Evolutionary conservation across 1,284 basidiomycete species (phyloP), one percentile per base, ranked within the genome.

Genomic region (Ustilago trichophora): DNA sequence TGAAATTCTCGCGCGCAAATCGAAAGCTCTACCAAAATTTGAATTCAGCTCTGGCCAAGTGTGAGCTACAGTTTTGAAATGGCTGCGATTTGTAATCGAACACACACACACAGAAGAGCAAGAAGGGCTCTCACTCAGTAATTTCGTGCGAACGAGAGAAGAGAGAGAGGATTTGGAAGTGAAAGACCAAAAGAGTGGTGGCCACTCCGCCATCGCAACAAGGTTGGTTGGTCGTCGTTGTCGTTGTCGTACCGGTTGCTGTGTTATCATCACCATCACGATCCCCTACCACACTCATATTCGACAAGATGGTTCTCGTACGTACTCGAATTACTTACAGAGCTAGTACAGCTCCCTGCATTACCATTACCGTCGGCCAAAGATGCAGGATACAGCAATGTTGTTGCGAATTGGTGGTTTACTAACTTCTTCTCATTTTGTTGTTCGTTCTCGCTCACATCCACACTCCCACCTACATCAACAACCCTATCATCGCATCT

Each of bases 281-380:
- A 41, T 33, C 43, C 35, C 46, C 34, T 8, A 12, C 12, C 15
- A 9, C 35, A 4, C n/a, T 34, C 34, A 46, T 25, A 38, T 21
- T 32, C 13, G 49, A 44, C 52, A 64, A 56, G 33, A 64, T 64
- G 60, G 53, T 56, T 63, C 49, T 64, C 45, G 60, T 64, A 64
- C 36, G 60, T 64, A 64, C 41, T 12, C 0, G 7, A 5, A 19
- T 3, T 42, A 26, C 27, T 13, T 29, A 8, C 27, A 8, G 27
- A 7, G 13, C 27, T 29, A 29, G 27, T 7, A 29, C n/a, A n/a
- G n/a, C n/a, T n/a, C n/a, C n/a, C n/a, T n/a, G n/a, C n/a, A n/a
- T n/a, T n/a, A n/a, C n/a, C n/a, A n/a, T n/a, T n/a, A n/a, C n/a
- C n/a, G n/a, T n/a, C n/a, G n/a, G n/a, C 8, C 35, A 18, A 5